Evolutionary conservation across 805 yeast genomes (phyloP), one percentile per base, ranked within the genome.

Genomic region (Danielia oregonensis): DNA sequence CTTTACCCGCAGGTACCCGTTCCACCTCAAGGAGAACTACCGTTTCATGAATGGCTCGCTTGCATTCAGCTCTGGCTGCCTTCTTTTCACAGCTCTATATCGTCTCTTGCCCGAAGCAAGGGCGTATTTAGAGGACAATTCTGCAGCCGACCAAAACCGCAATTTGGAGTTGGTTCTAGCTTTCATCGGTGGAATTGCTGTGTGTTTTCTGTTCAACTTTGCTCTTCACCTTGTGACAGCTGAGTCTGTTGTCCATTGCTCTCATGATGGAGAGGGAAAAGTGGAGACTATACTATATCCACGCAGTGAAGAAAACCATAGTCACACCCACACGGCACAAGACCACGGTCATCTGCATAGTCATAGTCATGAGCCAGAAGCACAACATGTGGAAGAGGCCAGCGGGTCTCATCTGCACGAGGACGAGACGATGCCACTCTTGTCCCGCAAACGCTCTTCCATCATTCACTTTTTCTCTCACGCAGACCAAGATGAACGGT

Each of bases 191-290:
- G 97, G 98, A 2, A 73, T 83, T 2, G 29, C 63, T 1, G 42
- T 76, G 2, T 86, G 95, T 51, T 55, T 77, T 1, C 40, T 59
- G 2, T 61, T 91, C 36, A 89, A 88, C 55, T 54, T 65, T 17
- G 24, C 82, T 1, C 76, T 93, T 4, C 96, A 89, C 57, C 56
- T 76, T 23, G 57, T 79, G 33, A 86, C 97, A 0, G 77, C 91
- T 32, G 86, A 86, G 54, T 79, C 89, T 21, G 74, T 89, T 22
- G 84, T 89, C 0, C 96, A 88, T 53, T 88, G 96, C 59, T 82
- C 78, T 11, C 96, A 88, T 49, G 77, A 66, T 9, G 71, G 61
- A 9, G 58, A 51, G 19, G 36, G 33, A 25, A 55, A 50, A 16
- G 57, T 35, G 13, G 41, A 38, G 48, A 39, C 9, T 46, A 43